Evolutionary conservation across 176 grass and related monocot species (phyloP), one percentile per base, ranked within the genome.

Genomic region (Typha latifolia): DNA sequence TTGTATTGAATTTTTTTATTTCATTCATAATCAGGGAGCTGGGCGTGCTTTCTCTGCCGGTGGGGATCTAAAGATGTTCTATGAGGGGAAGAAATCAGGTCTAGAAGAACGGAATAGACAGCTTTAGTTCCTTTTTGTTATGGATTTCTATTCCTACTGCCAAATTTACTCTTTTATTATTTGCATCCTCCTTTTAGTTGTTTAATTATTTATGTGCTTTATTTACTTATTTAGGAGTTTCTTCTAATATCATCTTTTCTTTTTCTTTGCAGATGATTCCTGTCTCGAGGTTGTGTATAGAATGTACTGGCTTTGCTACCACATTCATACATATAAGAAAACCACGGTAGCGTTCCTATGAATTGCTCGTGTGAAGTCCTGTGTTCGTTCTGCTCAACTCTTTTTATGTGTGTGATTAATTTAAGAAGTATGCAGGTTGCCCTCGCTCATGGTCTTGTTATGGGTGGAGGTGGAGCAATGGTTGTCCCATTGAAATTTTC

Each of bases 261-360:
- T 43, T 59, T 65, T 9, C 5, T 78, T 87, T 73, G 70, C 72
- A 97, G 89, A 90, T 84, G 85, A 92, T 80, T 89, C 85, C 34
- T 93, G 89, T 57, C 89, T 93, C 0, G 89, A 93, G 66, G 94
- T 97, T 53, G 89, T 93, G 5, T 97, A 97, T 59, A 97, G 89
- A 71, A 97, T 97, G 94, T 97, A 97, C 66, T 92, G 94, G 89
- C 81, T 97, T 63, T 97, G 94, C 75, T 92, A 93, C 70, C 94
- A 97, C 71, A 87, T 99, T 47, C 94, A 93, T 51, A 93, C 94
- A 5, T 99, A 93, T 49, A 93, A 99, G 81, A 99, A 90, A 84
- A 78, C 81, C 12, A 73, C 20, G 75, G 94, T 99, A 74, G 34
- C 69, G 12, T 43, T 16, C 51, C 51, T 66, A 68, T 15, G 49